Conservation (phyloP, 352 stramenopile genomes). For the Globisporangium paroecandrum region DNA sequence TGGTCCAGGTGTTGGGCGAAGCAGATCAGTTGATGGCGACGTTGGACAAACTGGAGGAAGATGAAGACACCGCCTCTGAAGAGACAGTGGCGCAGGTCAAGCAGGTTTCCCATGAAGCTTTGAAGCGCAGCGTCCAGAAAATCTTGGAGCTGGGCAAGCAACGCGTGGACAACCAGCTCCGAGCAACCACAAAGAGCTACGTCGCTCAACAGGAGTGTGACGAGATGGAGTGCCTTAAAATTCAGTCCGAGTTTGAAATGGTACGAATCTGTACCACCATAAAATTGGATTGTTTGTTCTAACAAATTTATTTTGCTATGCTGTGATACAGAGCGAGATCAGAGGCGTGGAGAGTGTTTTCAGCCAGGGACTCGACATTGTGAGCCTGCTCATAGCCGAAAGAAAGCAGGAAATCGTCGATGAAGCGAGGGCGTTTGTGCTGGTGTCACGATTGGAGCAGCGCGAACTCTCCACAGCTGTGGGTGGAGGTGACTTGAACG, state of each 20-base stretch:
- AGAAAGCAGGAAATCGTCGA: conserved; percentile 6
- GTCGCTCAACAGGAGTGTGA: conserved; percentile 2
- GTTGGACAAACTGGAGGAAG: conserved; percentile 11
- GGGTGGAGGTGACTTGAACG: conserved; percentile 3
- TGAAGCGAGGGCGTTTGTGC: conserved; percentile 14
- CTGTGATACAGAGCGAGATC: conserved; percentile 9
- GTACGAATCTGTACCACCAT: neutral
- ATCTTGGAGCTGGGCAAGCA: conserved; percentile 16
- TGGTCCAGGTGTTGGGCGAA: conserved; percentile 11
- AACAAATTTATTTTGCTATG: neutral
- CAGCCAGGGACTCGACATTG: conserved; percentile 6
- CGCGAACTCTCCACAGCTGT: conserved; percentile 9
- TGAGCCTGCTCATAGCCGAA: neutral
- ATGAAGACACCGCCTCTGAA: neutral
- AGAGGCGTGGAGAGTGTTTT: conserved; percentile 7
- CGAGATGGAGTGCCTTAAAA: conserved; percentile 13
- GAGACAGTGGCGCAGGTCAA: neutral
- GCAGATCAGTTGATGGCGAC: conserved; percentile 4
- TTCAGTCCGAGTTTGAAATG: conserved; percentile 19
- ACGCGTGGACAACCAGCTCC: conserved; percentile 10
- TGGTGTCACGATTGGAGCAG: conserved; percentile 10
- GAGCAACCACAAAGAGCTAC: neutral
- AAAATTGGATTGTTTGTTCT: neutral
- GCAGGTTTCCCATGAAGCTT: neutral
- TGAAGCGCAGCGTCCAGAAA: conserved; percentile 7